Base-by-base conservation (phyloP, 177 flowering plant species). In the Vitis hybrid region DNA sequence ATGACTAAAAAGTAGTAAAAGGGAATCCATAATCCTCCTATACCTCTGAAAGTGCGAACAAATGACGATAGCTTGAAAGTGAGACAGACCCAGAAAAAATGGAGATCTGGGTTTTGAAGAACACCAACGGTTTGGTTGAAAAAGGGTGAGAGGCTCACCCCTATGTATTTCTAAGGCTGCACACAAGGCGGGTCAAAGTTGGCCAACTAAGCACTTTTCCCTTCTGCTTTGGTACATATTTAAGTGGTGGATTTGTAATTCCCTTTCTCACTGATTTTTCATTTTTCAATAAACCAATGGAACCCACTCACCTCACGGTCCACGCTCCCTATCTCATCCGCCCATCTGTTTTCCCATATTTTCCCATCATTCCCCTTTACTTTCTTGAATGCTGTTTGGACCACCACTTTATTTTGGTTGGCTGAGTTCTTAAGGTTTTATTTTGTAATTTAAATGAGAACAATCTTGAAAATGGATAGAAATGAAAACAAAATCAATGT, bases 81-180 rank as follows among this genome's bases (percentile, higher is more conserved):
- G 20, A 9, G 5, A 20, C 49, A 8, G 19, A 67, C 52, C 70
- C 61, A 56, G 62, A 51, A 57, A 3, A 68, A 50, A 48, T 26
- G 15, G 19, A 49, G 71, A 68, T 68, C 71, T 68, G 64, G 71
- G 18, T 22, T 45, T 68, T 68, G 45, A 50, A 50, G 64, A 50
- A 49, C 60, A 66, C 51, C 51, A 33, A 20, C 3, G 3, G 57
- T 1, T 64, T 6, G 56, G 51, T 19, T 2, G 18, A 63, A 2
- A 10, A 7, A 2, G 9, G 64, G 15, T 1, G 8, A 26, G 33
- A 14, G 15, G 16, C 45, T 1, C 7, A 8, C 6, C 14, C 11
- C 18, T 15, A 62, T 14, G 39, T 39, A 60, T 60, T 3, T 10
- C 13, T 31, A 31, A 10, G 13, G 11, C 33, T 60, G 5, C 20